Conservation (phyloP, 352 stramenopile genomes). For the Pythium pyrilobum region DNA sequence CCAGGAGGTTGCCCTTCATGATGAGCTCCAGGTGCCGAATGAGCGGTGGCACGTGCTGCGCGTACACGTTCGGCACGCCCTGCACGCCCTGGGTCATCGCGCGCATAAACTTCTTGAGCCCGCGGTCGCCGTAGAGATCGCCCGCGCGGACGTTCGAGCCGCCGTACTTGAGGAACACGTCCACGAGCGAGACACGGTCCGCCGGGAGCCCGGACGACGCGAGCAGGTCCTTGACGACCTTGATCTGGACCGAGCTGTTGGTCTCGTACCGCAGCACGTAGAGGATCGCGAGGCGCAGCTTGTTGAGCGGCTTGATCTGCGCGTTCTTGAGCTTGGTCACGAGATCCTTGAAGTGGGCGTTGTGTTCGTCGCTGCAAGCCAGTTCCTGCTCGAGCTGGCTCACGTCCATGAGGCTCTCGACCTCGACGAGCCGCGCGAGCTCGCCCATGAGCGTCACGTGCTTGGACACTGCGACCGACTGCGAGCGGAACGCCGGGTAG, state of each 20-base stretch:
- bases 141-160: conserved; percentile 53
- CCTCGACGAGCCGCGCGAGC: conserved; percentile 95
- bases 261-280: conserved; percentile 98
- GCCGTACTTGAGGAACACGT: conserved; percentile 68
- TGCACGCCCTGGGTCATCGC: conserved; percentile 94
- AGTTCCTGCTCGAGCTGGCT: conserved; percentile 96
- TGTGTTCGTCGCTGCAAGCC: conserved; percentile 82
- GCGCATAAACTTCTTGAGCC: conserved; percentile 85
- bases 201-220: conserved; percentile 30
- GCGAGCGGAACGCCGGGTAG: conserved; percentile 94
- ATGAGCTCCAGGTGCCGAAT: conserved; percentile 90
- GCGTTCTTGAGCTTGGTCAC: conserved; percentile 77
- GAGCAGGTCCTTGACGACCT: conserved; percentile 74
- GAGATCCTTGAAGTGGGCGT: conserved; percentile 77
- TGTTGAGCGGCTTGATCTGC: conserved; percentile 93
- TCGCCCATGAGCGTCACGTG: conserved; percentile 99
- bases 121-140: conserved; percentile 79
- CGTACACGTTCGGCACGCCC: conserved; percentile 97
- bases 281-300: conserved; percentile 96
- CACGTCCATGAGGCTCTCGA: conserved; percentile 96
- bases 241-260: conserved; percentile 74
- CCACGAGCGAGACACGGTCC: conserved; percentile 54
- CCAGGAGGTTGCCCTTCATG: conserved; percentile 72
- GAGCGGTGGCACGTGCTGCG: conserved; percentile 96
- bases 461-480: conserved; percentile 97